A percentile compares a stretch with the other conserved stretches of the same genome.
Conservation (phyloP, 768 basidiomycete genomes). For the Pleurotus pulmonarius region DNA sequence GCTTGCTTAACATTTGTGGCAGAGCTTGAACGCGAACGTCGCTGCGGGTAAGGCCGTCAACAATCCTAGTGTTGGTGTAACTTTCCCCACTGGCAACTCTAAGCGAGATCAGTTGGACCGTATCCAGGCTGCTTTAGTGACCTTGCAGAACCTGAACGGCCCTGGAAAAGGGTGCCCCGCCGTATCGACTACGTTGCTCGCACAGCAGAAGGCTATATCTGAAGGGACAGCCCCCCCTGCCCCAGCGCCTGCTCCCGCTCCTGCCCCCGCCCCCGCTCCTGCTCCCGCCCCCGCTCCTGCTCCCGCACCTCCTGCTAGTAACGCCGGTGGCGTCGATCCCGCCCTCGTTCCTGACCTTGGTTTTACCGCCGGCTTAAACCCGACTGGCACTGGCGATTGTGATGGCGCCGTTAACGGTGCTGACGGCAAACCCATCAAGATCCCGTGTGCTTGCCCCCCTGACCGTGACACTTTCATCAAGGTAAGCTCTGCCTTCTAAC, state of each 20-base stretch:
- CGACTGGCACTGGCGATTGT: slow-evolving; percentile 53
- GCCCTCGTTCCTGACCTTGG: slow-evolving; percentile 59
- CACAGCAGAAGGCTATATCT: slow-evolving; percentile 29
- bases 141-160: slow-evolving; percentile 70
- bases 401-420: slow-evolving; percentile 58
- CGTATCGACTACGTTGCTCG: slow-evolving; percentile 57
- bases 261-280: slow-evolving; percentile 7
- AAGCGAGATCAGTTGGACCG: slow-evolving; percentile 49
- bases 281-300: slow-evolving; percentile 12
- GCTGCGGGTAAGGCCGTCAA: slow-evolving; percentile 60
- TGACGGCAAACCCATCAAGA: slow-evolving; percentile 47
- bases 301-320: slow-evolving; percentile 19
- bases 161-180: slow-evolving; percentile 68
- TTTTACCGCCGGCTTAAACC: slow-evolving; percentile 49
- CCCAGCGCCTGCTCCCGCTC: not conserved
- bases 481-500: slow-evolving; percentile 22
- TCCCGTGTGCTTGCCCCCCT: slow-evolving; percentile 68
- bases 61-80: slow-evolving; percentile 54
- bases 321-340: slow-evolving; percentile 32
- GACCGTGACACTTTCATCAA: slow-evolving; percentile 45
- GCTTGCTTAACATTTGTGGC: not conserved
- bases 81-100: slow-evolving; percentile 62
- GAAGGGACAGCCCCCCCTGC: slow-evolving; percentile 5
- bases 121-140: slow-evolving; percentile 55
- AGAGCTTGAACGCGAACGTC: slow-evolving; percentile 51